A percentile compares a stretch with the other conserved stretches of the same genome.
phyloP scores from a whole-genome alignment of 2,329 filamentous ascomycete genomes.

The Trichoderma oligosporum region DNA sequence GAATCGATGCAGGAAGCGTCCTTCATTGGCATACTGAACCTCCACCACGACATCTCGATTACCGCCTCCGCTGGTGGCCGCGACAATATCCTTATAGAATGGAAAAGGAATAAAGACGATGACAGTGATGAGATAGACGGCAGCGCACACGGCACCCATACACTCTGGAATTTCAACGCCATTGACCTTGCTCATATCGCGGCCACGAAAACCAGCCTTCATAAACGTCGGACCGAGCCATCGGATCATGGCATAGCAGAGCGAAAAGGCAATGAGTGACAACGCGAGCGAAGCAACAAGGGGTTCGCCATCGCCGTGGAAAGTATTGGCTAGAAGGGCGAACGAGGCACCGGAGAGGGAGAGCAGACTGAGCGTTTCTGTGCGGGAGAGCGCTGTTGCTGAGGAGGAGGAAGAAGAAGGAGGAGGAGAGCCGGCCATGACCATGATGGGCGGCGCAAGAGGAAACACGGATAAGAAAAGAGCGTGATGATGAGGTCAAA shows the following conservation, averaged over 20 bases:
- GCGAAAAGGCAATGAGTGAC: slow-evolving; percentile 76
- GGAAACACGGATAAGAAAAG: not conserved
- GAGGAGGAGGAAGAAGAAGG: slow-evolving; percentile 29
- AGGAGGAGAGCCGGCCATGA: slow-evolving; percentile 29
- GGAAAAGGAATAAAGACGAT: slow-evolving; percentile 94
- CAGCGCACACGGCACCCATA: slow-evolving; percentile 90
- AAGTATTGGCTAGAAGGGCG: slow-evolving; percentile 73
- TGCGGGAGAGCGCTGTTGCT: slow-evolving; percentile 43
- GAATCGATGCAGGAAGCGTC: slow-evolving; percentile 83
- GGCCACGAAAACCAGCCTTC: slow-evolving; percentile 81
- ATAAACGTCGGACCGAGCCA: slow-evolving; percentile 93
- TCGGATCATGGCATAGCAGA: slow-evolving; percentile 79
- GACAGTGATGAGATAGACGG: slow-evolving; percentile 84
- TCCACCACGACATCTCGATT: slow-evolving; percentile 83
- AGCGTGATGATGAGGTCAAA: no score
- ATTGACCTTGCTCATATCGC: slow-evolving; percentile 71
- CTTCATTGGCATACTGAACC: slow-evolving; percentile 69
- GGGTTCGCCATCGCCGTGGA: slow-evolving; percentile 81
- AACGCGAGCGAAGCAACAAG: slow-evolving; percentile 85
- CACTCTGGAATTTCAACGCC: slow-evolving; percentile 83
- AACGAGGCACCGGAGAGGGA: slow-evolving; percentile 65
- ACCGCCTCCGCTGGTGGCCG: slow-evolving; percentile 87
- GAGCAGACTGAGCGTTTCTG: slow-evolving; percentile 54
- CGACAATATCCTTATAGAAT: slow-evolving; percentile 97
- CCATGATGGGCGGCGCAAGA: not conserved